Conservation (phyloP, 2,329 filamentous ascomycete species). For the Pseudogymnoascus sp. region DNA sequence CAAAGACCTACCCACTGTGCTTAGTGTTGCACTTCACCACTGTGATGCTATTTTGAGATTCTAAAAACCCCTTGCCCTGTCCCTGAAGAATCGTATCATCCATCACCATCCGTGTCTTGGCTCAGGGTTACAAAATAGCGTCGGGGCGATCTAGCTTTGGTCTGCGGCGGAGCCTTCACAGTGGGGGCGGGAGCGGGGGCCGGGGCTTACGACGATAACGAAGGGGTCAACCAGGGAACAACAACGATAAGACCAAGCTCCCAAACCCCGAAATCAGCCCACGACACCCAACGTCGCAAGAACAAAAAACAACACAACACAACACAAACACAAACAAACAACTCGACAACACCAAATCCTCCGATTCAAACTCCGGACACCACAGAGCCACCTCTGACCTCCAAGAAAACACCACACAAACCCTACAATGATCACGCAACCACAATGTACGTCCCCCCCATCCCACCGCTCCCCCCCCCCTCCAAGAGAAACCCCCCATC, state of each 20-base stretch:
- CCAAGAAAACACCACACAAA: background rate
- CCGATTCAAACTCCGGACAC: background rate
- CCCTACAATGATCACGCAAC: background rate
- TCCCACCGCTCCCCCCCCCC: background rate
- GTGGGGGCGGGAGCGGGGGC: background rate
- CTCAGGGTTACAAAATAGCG: background rate
- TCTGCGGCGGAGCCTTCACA: background rate
- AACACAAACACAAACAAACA: background rate
- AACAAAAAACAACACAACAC: background rate
- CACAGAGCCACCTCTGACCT: background rate
- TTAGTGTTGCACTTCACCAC: background rate
- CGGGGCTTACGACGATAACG: background rate
- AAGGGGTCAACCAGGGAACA: background rate
- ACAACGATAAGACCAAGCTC: background rate
- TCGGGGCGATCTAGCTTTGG: background rate
- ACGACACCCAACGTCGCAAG: background rate
- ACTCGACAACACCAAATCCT: background rate
- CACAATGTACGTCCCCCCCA: background rate
- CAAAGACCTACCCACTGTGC: background rate
- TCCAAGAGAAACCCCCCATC: background rate
- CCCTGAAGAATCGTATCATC: background rate
- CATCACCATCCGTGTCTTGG: background rate
- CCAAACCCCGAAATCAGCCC: background rate
- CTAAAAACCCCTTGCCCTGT: background rate
- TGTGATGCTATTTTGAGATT: background rate